Evolutionary conservation across 306 rosid genomes (phyloP).

Genomic region (Castanea crenata): DNA sequence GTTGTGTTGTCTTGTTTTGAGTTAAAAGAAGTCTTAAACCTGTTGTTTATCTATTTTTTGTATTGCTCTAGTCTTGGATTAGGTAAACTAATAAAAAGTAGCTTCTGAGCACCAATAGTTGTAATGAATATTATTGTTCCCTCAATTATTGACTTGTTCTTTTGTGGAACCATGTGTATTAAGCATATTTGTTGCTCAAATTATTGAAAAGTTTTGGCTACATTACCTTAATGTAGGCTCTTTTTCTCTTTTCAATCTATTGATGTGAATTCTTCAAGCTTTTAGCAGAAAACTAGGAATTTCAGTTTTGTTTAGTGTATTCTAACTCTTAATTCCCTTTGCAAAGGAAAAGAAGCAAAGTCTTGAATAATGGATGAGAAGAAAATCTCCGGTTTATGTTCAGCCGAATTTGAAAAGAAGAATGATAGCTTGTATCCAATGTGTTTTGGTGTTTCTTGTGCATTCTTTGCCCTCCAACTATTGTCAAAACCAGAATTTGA

Average conservation of each 20-base stretch:
- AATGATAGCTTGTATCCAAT: slow-evolving; percentile 56
- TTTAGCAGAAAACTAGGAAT: slow-evolving; percentile 14
- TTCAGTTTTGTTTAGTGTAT: slow-evolving; percentile 12
- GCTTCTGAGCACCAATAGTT: slow-evolving; percentile 1
- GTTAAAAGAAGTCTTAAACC: slow-evolving; percentile 12
- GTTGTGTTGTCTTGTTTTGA: slow-evolving; percentile 9
- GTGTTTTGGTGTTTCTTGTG: slow-evolving; percentile 90
- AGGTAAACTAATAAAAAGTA: slow-evolving; percentile 11
- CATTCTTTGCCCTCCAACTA: slow-evolving; percentile 67
- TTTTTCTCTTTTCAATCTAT: slow-evolving; percentile 14
- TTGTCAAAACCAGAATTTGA: slow-evolving; percentile 50
- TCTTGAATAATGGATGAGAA: slow-evolving; percentile 63
- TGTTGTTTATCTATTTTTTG: slow-evolving; percentile 32
- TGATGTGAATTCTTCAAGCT: slow-evolving; percentile 20
- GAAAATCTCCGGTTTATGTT: slow-evolving; percentile 29
- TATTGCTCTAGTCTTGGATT: slow-evolving; percentile 16
- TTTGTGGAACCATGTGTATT: slow-evolving; percentile 9
- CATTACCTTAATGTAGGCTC: slow-evolving; percentile 12
- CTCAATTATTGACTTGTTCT: slow-evolving; percentile 17
- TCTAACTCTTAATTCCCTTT: slow-evolving; percentile 32
- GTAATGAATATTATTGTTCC: slow-evolving; percentile 25
- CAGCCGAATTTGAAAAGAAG: slow-evolving; percentile 40
- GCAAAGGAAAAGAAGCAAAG: slow-evolving; percentile 31
- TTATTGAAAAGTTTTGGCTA: slow-evolving; percentile 27
- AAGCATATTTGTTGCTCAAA: slow-evolving; percentile 12